Base-by-base conservation (phyloP, 208 protist genomes). In the Trypanosoma cruzi region DNA sequence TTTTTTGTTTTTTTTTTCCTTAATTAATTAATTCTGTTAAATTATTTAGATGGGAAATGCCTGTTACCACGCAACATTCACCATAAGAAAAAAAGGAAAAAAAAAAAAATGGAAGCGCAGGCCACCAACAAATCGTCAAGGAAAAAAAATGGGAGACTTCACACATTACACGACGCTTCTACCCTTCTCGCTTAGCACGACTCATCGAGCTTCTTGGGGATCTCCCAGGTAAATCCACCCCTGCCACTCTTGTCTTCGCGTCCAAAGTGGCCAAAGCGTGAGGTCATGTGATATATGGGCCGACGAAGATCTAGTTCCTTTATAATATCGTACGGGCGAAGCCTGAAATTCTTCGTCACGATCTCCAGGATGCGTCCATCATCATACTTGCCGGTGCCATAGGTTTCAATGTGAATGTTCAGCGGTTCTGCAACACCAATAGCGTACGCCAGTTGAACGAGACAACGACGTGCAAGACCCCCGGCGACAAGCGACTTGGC, bases 401-500 rank as follows among this genome's bases (percentile, higher is more conserved):
- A 99, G 54, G 96, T 97, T 64, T 99, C 98, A 52, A 99, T 96
- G 76, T 95, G 98, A 71, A 99, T 85, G 64, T 96, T 99, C 24
- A 99, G 82, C 31, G 98, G 99, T 62, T 99, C 82, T 34, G 98
- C 88, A 22, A 99, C 92, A 89, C 99, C 99, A 80, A 99, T 99
- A 71, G 98, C 97, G 85, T 99, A 99, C 18, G 98, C 97, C 10
- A 99, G 76, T 92, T 99, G 98, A 36, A 99, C 98, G 20, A 99
- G 80, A 77, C 80, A 90, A 74, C 99, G 92, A 28, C 93, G 81
- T 32, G 88, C 88, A 16, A 99, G 85, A 29, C 96, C 97, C 50
- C 93, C 93, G 34, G 89, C 84, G 37, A 99, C 98, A 46, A 99
- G 63, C 24, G 98, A 99, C 93, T 99, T 99, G 66, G 99, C 99